Conservation (phyloP, 176 grass and related monocot genomes). For the Melocanna baccifera region DNA sequence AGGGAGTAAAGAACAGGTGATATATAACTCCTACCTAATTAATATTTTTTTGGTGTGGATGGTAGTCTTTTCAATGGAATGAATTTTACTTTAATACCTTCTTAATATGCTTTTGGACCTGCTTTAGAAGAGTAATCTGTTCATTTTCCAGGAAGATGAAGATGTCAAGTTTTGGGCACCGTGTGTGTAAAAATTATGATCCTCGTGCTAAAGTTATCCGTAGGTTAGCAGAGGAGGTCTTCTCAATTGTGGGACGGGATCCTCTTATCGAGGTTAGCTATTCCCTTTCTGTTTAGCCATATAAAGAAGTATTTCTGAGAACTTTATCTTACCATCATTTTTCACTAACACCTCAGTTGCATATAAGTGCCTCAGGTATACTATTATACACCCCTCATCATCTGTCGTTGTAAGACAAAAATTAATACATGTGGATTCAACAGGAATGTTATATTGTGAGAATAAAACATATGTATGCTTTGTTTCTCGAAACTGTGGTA, state of each 20-base stretch:
- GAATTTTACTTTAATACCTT: conserved; percentile 12
- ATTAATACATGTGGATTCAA: too few relatives aligned
- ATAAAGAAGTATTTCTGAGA: neutral
- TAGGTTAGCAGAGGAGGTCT: conserved; percentile 89
- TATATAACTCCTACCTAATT: neutral
- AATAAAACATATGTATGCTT: too few relatives aligned
- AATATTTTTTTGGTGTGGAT: neutral
- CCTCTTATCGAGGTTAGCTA: conserved; percentile 78
- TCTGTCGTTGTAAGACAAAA: too few relatives aligned
- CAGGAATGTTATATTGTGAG: too few relatives aligned
- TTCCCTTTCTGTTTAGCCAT: neutral
- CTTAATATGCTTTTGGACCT: neutral
- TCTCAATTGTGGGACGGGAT: conserved; percentile 90
- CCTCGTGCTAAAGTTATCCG: conserved; percentile 92
- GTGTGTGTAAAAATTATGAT: conserved; percentile 96
- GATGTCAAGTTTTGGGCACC: conserved; percentile 89
- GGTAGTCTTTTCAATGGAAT: neutral
- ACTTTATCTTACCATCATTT: neutral
- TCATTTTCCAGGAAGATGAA: conserved; percentile 72
- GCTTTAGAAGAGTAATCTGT: conserved; percentile 7
- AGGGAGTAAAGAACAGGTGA: conserved; percentile 96
- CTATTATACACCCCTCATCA: too few relatives aligned
- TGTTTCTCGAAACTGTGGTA: too few relatives aligned
- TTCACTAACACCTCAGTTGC: neutral
- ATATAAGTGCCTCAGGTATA: too few relatives aligned